Base-by-base conservation (phyloP, 352 stramenopile species). In the Phytophthora pseudosyringae region DNA sequence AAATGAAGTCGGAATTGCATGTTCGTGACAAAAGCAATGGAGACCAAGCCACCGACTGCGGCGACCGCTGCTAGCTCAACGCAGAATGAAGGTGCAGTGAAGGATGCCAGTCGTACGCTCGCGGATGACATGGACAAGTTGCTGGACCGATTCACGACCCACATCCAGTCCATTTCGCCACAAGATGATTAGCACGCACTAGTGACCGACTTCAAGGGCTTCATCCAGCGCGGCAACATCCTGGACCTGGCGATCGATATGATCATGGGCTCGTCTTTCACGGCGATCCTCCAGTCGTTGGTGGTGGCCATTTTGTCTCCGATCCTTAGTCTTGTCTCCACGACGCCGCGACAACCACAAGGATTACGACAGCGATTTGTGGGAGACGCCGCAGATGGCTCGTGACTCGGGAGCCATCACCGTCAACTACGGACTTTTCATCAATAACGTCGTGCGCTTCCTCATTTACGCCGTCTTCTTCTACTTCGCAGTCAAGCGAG, bases 361-460 rank as follows among this genome's bases (percentile, higher is more conserved):
- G 35, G 4, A 41, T n/a, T 41, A 5, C 35, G 13, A 41, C 12
- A 41, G 13, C 13, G 21, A 21, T 21, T 21, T 2, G 21, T 21
- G 21, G 21, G 21, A 21, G 21, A 21, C 21, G 21, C 21, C 21
- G 21, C 21, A 41, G 5, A 41, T 41, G 35, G 35, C 31, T 35
- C 7, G 7, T 11, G 31, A 35, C 10, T 35, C 31, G 7, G 31
- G 31, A 7, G 31, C 31, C 31, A 35, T 35, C 31, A 11, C 31
- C 31, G 31, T 21, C 21, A 21, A 21, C 21, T 21, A 21, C 21
- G 21, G 21, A 21, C 21, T 80, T 21, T 89, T 89, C 59, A 39
- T 73, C 3, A 77, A 89, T 49, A 89, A 89, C 64, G 57, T 86
- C 41, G 50, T 87, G 67, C 83, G 83, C 64, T 89, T 89, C 49